phyloP scores from a whole-genome alignment of 345 rosid genomes.

The Populus nigra region DNA sequence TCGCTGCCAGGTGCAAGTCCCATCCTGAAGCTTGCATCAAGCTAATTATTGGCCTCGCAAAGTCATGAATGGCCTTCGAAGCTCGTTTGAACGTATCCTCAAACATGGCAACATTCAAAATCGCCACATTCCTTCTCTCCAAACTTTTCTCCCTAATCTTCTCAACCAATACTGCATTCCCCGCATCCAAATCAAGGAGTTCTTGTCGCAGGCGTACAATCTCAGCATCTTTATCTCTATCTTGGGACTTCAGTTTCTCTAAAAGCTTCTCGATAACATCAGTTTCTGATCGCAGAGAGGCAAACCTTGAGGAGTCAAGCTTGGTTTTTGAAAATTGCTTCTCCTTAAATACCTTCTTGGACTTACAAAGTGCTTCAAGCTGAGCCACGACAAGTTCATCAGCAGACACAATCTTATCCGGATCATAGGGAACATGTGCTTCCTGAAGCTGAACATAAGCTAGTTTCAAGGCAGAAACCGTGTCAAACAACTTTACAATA shows the following conservation, averaged over 20 bases:
- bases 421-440: constrained; percentile 60
- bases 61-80: constrained; percentile 56
- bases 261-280: constrained; percentile 38
- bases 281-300: constrained; percentile 30
- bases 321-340: constrained; percentile 21
- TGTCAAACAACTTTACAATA: constrained; percentile 45
- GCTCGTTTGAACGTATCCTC: constrained; percentile 37
- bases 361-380: constrained; percentile 41
- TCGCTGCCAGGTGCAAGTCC: constrained; percentile 49
- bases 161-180: constrained; percentile 32
- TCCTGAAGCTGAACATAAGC: constrained; percentile 56
- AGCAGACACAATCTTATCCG: constrained; percentile 52
- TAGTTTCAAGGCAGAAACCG: constrained; percentile 42
- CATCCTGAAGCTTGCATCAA: constrained; percentile 64
- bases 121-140: constrained; percentile 17
- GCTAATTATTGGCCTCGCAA: constrained; percentile 59
- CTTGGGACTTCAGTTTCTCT: constrained; percentile 38
- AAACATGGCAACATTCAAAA: constrained; percentile 31
- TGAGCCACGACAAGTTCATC: constrained; percentile 48
- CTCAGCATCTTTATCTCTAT: constrained; percentile 39
- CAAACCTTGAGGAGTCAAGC: constrained; percentile 29
- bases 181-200: constrained; percentile 31
- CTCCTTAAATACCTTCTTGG: constrained; percentile 35
- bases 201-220: constrained; percentile 29
- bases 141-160: constrained; percentile 27